phyloP scores from a whole-genome alignment of 2,329 filamentous ascomycete genomes.

The Acrodontium crateriforme region DNA sequence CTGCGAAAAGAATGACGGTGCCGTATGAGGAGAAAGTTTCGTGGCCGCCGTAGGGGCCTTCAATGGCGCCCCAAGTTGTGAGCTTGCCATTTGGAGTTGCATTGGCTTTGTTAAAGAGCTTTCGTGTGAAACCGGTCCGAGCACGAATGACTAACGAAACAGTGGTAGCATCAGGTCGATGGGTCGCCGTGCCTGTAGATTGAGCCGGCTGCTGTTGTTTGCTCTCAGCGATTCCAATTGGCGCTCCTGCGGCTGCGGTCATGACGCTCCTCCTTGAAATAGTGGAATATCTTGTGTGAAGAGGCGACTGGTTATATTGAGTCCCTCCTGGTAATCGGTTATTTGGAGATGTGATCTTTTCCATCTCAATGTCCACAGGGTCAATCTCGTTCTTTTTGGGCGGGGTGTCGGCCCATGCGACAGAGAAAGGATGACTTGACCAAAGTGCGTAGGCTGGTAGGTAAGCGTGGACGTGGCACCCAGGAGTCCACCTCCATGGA shows the following conservation, averaged over 20 bases:
- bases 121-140: constrained; percentile 58
- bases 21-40: constrained; percentile 63
- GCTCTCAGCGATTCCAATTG: not conserved
- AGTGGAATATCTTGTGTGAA: not conserved
- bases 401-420: constrained; percentile 31
- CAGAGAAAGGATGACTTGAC: constrained; percentile 36
- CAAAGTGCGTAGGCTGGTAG: constrained; percentile 34
- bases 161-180: constrained; percentile 24
- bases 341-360: constrained; percentile 15
- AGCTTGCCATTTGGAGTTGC: constrained; percentile 47
- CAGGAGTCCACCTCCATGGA: constrained; percentile 39
- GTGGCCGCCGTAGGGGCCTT: constrained; percentile 63
- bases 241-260: not conserved
- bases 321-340: not conserved
- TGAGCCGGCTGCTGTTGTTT: not conserved
- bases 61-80: constrained; percentile 51
- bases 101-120: constrained; percentile 53
- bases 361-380: constrained; percentile 20
- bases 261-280: not conserved
- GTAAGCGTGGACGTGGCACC: constrained; percentile 48
- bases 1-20: constrained; percentile 65
- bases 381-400: constrained; percentile 5
- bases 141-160: constrained; percentile 62
- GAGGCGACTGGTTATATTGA: not conserved
- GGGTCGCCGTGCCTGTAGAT: constrained; percentile 7